These are phyloP conservation scores for Bisporella sp. DNA, from an alignment of 2,329 filamentous ascomycete genomes.

Conservation along the genomic window DNA sequence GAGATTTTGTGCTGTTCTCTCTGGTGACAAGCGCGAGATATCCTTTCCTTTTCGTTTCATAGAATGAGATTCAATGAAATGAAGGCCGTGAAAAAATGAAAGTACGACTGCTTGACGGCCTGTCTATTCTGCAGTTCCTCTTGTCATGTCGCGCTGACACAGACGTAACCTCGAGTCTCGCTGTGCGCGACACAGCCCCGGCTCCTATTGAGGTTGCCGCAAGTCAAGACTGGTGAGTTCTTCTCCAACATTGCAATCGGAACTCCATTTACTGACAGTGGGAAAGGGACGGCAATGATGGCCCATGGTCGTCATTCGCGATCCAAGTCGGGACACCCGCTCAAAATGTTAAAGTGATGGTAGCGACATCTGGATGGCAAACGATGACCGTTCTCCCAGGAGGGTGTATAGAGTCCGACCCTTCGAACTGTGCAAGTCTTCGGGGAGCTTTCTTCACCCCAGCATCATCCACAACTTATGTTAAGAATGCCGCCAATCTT, in stretches of 20 bases:
- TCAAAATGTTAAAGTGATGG: slow-evolving; percentile 43
- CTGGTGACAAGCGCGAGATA: no score
- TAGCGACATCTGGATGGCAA: slow-evolving; percentile 40
- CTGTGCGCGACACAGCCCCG: slow-evolving; percentile 1
- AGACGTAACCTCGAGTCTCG: not conserved
- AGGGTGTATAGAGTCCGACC: slow-evolving; percentile 40
- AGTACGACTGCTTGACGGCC: not conserved
- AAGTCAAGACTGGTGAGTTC: not conserved
- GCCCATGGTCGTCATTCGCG: slow-evolving; percentile 62
- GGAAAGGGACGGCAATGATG: slow-evolving; percentile 48
- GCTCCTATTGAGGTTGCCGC: not conserved
- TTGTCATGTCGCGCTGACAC: not conserved
- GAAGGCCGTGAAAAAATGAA: not conserved
- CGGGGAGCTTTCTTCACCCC: slow-evolving; percentile 55
- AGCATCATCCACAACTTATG: slow-evolving; percentile 49
- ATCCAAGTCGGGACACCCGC: slow-evolving; percentile 48
- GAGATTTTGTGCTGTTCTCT: not conserved
- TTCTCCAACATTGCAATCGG: not conserved
- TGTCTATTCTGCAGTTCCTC: not conserved
- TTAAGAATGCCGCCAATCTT: slow-evolving; percentile 24
- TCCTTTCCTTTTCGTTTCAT: no score
- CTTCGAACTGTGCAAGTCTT: slow-evolving; percentile 39
- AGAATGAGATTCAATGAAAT: no score
- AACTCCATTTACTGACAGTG: not conserved
- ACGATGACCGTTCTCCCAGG: slow-evolving; percentile 47